Base-by-base conservation (phyloP, 345 rosid species). In the Gossypium sturtianum region DNA sequence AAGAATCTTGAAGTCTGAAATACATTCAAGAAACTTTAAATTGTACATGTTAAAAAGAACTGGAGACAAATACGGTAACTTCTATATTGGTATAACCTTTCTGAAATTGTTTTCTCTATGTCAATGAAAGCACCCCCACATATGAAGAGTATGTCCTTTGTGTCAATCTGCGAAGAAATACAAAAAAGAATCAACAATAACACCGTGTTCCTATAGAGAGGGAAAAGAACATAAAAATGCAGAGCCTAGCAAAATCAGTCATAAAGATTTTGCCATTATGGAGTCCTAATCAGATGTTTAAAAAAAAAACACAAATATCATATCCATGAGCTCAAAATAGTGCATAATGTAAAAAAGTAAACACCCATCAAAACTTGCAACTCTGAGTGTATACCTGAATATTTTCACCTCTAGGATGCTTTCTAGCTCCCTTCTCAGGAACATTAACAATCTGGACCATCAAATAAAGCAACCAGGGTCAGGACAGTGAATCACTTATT, bases 391-490 rank as follows among this genome's bases (percentile, higher is more conserved):
- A 53, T 84, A 93, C 99, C 98, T 96, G 99, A 82, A 96, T 96
- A 81, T 96, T 93, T 79, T 96, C 99, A 71, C 99, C 98, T 82
- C 99, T 86, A 25, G 99, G 98, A 81, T 96, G 98, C 87, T 96
- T 96, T 63, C 98, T 84, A 83, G 98, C 98, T 75, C 98, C 99
- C 82, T 96, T 93, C 84, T 93, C 98, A 44, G 98, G 99, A 75
- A 96, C 98, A 86, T 90, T 96, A 77, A 96, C 99, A 71, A 96
- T 81, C 99, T 96, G 85, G 60, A 78, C 47, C 43, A 54, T 74
- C 29, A 71, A 74, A 79, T 72, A 78, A 72, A 59, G 19, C 44
- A 47, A 13, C 23, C 66, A 15, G 47, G 20, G 34, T 73, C 65
- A 73, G 67, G 51, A 48, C 15, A 43, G 27, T 65, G 45, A 4